These are phyloP conservation scores for Niebla homalea DNA, from an alignment of 495 filamentous ascomycete species.

Conservation along the genomic window DNA sequence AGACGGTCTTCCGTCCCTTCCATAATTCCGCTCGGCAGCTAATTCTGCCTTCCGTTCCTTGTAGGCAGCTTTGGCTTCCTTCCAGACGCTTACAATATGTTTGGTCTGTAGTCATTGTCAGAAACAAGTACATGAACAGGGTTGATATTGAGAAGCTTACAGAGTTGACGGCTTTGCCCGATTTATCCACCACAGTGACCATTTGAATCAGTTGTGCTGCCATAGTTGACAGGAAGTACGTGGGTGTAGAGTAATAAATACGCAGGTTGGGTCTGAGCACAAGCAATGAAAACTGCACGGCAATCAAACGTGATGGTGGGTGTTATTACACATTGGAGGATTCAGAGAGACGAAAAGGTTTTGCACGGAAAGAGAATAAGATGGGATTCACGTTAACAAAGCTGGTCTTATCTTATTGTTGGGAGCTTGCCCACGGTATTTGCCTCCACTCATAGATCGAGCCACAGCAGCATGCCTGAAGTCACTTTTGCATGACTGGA, in stretches of 20 bases:
- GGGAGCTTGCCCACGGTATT: too few species aligned
- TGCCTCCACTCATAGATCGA: too few species aligned
- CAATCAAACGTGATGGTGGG: too few species aligned
- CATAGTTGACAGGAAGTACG: slow-evolving; percentile 1
- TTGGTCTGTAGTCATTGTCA: slow-evolving; percentile 51
- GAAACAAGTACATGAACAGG: slow-evolving; percentile 4
- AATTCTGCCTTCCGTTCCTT: slow-evolving; percentile 68
- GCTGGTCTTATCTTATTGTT: too few species aligned
- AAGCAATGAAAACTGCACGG: too few species aligned
- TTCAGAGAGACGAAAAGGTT: too few species aligned
- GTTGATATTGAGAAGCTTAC: slow-evolving; percentile 36
- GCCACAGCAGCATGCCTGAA: too few species aligned
- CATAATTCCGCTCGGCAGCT: slow-evolving; percentile 47
- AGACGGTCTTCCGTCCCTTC: slow-evolving; percentile 40
- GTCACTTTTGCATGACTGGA: too few species aligned
- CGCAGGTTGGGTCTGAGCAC: too few species aligned
- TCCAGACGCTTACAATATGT: slow-evolving; percentile 74
- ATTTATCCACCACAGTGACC: slow-evolving; percentile 82
- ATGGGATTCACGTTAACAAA: too few species aligned
- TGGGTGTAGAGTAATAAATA: background rate
- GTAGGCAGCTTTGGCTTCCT: slow-evolving; percentile 76
- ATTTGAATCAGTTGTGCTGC: slow-evolving; percentile 47
- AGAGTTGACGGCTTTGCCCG: slow-evolving; percentile 82
- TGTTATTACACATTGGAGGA: too few species aligned
- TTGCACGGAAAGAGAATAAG: too few species aligned